Evolutionary conservation across 2,329 filamentous ascomycete species (phyloP).

Genomic region (Penicillium sclerotigenum): DNA sequence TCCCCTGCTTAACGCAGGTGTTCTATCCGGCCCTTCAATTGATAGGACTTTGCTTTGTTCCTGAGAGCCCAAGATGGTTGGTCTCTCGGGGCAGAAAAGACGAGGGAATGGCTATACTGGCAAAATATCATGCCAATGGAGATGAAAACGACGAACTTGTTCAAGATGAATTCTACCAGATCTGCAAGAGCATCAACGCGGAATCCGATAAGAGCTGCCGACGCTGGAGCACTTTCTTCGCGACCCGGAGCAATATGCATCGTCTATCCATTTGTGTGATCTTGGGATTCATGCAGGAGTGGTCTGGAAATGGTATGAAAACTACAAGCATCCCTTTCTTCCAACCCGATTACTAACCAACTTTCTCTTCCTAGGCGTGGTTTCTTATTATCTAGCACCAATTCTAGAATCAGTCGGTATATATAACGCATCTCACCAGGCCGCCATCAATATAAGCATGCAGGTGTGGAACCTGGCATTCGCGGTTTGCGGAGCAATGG

Average conservation of each 20-base stretch:
- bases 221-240: constrained; percentile 20
- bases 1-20: constrained; percentile 57
- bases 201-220: constrained; percentile 15
- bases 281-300: constrained; percentile 24
- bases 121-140: constrained; percentile 57
- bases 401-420: constrained; percentile 22
- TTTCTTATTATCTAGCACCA: constrained; percentile 24
- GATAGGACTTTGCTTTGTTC: constrained; percentile 52
- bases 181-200: constrained; percentile 22
- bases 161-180: constrained; percentile 25
- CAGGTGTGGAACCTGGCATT: constrained; percentile 12
- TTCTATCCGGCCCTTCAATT: constrained; percentile 49
- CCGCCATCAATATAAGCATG: constrained; percentile 17
- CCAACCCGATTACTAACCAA: not conserved
- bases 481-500: constrained; percentile 4
- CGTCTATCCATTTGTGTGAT: constrained; percentile 22
- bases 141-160: constrained; percentile 28
- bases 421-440: constrained; percentile 9
- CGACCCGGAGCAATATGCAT: constrained; percentile 17
- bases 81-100: constrained; percentile 58
- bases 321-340: not conserved
- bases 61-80: constrained; percentile 63
- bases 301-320: constrained; percentile 10
- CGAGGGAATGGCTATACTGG: constrained; percentile 56
- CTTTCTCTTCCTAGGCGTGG: constrained; percentile 8